Evolutionary conservation across 495 filamentous ascomycete genomes (phyloP), one percentile per base, ranked within the genome.

Genomic region (Annulohypoxylon moriforme): DNA sequence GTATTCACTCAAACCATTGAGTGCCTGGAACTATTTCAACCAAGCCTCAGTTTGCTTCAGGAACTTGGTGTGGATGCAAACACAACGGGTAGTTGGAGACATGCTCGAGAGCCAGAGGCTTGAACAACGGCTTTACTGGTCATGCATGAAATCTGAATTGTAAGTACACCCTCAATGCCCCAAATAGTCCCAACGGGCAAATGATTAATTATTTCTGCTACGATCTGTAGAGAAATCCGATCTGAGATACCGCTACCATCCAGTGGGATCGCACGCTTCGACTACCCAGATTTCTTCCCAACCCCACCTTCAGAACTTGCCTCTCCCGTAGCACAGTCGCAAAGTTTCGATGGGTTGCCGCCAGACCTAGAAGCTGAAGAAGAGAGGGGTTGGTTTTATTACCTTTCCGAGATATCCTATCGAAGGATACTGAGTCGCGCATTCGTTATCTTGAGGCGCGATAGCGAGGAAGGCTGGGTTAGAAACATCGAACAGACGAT

Each of bases 91-190:
- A 9, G 31, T 38, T 9, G 53, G 53, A 16, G 53, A 36, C 3
- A 57, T 57, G 53, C n/a, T 38, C 5, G 53, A 36, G 31, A 57
- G 18, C 11, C 53, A 57, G 16, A 57, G 53, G 13, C 53, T 57
- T 34, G 53, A 57, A 24, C 53, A 57, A n/a, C 27, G 53, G 22
- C 31, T 57, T 20, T 57, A 57, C 16, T 57, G 53, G 53, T 57
- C 53, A 14, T 57, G 53, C 33, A 57, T 57, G 53, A 57, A 57
- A 57, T 57, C 53, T 25, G 53, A 57, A n/a, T 22, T 57, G 53
- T 57, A 57, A 57, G 53, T 57, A 38, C 3, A 22, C 9, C 10
- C 27, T 38, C 7, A 11, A 57, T 4, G 13, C 2, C 27, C 25
- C 13, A 18, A 14, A n/a, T 6, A 1, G 3, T 57, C 29, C 33